phyloP scores from a whole-genome alignment of 495 filamentous ascomycete genomes.

The Aspergillus incahuasiensis region DNA sequence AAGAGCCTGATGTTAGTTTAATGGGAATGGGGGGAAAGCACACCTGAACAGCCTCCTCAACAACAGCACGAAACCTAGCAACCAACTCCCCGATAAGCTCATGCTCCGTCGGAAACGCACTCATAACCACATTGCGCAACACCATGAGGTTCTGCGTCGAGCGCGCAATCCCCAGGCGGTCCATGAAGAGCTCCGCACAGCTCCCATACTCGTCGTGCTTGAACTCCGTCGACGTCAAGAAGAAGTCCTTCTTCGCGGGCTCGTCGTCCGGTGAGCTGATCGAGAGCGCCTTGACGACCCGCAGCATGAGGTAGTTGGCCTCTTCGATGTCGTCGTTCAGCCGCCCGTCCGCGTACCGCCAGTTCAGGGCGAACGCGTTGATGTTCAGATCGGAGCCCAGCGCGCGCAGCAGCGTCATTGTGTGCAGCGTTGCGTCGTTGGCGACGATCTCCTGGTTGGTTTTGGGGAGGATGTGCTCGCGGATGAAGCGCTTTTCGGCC shows the following conservation, averaged over 20 bases:
- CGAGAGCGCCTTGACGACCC: constrained; percentile 37
- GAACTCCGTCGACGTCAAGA: constrained; percentile 41
- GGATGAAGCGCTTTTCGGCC: constrained; percentile 30
- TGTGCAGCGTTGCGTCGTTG: not conserved
- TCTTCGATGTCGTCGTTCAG: constrained; percentile 46
- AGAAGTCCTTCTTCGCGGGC: constrained; percentile 31
- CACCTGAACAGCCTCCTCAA: no score
- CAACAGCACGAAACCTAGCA: not conserved
- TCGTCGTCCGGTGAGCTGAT: constrained; percentile 34
- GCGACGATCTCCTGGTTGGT: constrained; percentile 17
- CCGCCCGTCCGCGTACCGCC: constrained; percentile 25
- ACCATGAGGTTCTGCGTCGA: constrained; percentile 32
- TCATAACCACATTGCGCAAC: constrained; percentile 39
- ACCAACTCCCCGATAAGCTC: constrained; percentile 28
- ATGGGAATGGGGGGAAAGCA: no score
- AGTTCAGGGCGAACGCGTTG: constrained; percentile 43
- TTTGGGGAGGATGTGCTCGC: constrained; percentile 28
- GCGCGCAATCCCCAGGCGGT: constrained; percentile 28
- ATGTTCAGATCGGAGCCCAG: constrained; percentile 46
- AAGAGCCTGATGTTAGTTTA: no score
- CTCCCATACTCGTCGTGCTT: constrained; percentile 33
- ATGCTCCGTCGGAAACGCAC: constrained; percentile 32
- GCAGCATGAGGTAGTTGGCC: constrained; percentile 44
- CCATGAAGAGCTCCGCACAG: constrained; percentile 35
- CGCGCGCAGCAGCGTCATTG: constrained; percentile 27